These are phyloP conservation scores for Aureobasidium zeae DNA, from an alignment of 2,329 filamentous ascomycete genomes.

Conservation along the genomic window DNA sequence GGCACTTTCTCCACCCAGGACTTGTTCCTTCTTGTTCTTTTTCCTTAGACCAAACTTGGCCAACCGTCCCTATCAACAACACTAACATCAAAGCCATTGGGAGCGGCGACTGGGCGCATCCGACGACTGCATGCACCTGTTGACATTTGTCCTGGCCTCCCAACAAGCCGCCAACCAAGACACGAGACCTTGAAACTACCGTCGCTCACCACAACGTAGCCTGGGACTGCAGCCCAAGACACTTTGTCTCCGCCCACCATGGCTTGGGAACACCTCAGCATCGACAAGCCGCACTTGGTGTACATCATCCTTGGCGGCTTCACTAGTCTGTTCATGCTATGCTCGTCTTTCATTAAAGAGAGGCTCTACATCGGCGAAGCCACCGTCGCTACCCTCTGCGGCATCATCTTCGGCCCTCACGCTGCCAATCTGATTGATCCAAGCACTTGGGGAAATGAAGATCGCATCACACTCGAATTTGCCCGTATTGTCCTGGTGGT, in stretches of 20 bases:
- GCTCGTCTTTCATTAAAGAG: slow-evolving; percentile 96
- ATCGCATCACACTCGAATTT: slow-evolving; percentile 82
- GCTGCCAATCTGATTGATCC: slow-evolving; percentile 74
- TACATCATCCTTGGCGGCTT: slow-evolving; percentile 98
- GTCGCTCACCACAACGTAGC: neutral
- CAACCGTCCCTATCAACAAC: neutral
- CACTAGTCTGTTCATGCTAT: slow-evolving; percentile 96
- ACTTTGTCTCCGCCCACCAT: slow-evolving; percentile 42
- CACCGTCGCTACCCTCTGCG: slow-evolving; percentile 80
- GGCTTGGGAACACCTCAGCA: slow-evolving; percentile 71
- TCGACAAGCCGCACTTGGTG: slow-evolving; percentile 93
- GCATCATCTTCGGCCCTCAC: slow-evolving; percentile 81
- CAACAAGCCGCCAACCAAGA: slow-evolving; percentile 1
- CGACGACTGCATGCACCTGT: slow-evolving; percentile 36
- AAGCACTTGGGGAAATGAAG: slow-evolving; percentile 66
- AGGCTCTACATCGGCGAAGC: slow-evolving; percentile 97
- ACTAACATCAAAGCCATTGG: slow-evolving; percentile 16
- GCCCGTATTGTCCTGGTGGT: slow-evolving; percentile 83
- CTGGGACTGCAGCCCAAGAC: too few species aligned
- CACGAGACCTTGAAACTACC: neutral
- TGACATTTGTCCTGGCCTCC: neutral
- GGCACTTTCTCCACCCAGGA: neutral
- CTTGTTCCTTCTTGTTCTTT: neutral
- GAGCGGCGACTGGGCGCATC: slow-evolving; percentile 44
- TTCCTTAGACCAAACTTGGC: too few species aligned